A percentile compares a stretch with the other conserved stretches of the same genome.
Conservation (phyloP, 129 eudicot species). For the Pseudognaphalium luteoalbum region DNA sequence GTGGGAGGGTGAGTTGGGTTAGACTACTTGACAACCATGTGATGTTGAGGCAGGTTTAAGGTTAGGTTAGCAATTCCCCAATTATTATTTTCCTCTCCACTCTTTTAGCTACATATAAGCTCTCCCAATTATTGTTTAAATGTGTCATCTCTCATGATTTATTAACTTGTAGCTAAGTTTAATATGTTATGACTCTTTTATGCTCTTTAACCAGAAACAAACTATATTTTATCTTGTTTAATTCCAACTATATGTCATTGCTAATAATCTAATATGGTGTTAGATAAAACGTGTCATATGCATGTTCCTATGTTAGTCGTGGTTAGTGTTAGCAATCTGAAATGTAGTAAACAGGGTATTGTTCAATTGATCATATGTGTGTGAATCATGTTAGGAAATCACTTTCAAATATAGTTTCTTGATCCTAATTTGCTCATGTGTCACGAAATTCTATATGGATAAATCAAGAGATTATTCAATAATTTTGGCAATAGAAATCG, state of each 20-base stretch:
- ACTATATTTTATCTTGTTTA: background rate
- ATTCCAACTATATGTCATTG: background rate
- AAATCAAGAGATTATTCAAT: too few species aligned
- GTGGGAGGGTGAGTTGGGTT: slow-evolving; percentile 48
- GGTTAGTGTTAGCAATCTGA: too few species aligned
- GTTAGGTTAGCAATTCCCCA: slow-evolving; percentile 41
- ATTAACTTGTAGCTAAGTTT: too few species aligned
- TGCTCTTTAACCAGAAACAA: background rate
- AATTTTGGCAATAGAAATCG: too few species aligned
- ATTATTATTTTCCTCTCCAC: slow-evolving; percentile 30
- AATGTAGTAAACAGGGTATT: too few species aligned
- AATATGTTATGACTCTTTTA: background rate
- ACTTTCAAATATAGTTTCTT: too few species aligned
- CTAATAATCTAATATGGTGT: background rate
- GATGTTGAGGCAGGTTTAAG: slow-evolving; percentile 38
- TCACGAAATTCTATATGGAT: too few species aligned
- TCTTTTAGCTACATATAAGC: slow-evolving; percentile 31
- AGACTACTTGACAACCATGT: slow-evolving; percentile 36
- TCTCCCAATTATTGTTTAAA: background rate
- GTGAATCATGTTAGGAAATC: too few species aligned
- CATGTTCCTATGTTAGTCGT: too few species aligned
- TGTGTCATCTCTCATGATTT: background rate
- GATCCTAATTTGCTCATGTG: too few species aligned
- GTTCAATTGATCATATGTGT: too few species aligned
- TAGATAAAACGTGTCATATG: too few species aligned